Evolutionary conservation across 768 basidiomycete species (phyloP), one percentile per base, ranked within the genome.

Genomic region (Panellus pusillus): DNA sequence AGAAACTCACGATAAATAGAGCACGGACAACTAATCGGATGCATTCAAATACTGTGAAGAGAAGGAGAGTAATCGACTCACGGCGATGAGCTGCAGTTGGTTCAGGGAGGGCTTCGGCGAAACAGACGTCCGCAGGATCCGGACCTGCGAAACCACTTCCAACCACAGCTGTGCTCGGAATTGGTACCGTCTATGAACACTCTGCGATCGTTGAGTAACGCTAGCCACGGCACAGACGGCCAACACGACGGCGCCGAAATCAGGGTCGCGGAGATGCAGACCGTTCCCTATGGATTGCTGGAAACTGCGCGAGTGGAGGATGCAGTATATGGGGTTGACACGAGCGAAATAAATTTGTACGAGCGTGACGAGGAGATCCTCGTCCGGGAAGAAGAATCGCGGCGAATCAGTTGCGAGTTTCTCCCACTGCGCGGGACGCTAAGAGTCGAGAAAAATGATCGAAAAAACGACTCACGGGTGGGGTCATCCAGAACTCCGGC

Each of bases 281-380:
- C 76, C 74, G 3, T 76, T 70, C 1, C 61, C 57, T n/a, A 86
- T 58, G 27, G 76, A 73, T 18, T 70, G 68, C 46, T 81, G 72
- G 58, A 92, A 91, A 9, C 79, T 79, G 0, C 83, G 82, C 0
- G 77, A 76, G 61, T 92, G 89, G 5, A 94, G 68, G 6, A 92
- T 66, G 0, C 89, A 87, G 6, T 76, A 59, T 37, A 76, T 65
- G 9, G 68, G 51, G 57, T 90, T 84, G 50, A 77, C 47, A 37
- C 77, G 62, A 0, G 66, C 64, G 61, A 92, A 92, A 64, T 82
- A 91, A 11, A 81, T 67, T 15, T 77, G 68, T 43, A 89, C 70
- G 31, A 93, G 72, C 1, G 57, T 52, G 9, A 62, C 57, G 15
- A 81, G 68, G 15, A 92, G 71, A 48, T 79, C 77, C 3, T 65